Conservation (phyloP, 345 rosid genomes). For the Psidium friedrichsthalianum region DNA sequence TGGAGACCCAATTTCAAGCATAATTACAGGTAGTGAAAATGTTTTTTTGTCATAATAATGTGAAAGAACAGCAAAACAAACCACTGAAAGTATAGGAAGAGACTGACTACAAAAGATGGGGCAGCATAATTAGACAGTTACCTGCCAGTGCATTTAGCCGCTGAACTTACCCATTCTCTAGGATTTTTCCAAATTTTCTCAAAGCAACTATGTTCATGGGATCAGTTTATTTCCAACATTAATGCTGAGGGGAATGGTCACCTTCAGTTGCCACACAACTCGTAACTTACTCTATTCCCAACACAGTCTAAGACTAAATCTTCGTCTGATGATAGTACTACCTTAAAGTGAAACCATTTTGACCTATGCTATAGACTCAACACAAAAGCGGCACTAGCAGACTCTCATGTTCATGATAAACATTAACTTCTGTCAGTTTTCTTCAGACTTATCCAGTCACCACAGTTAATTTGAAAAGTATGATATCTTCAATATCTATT, state of each 20-base stretch:
- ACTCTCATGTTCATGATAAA: background rate
- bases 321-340: background rate
- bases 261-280: background rate
- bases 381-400: background rate
- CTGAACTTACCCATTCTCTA: background rate
- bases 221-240: background rate
- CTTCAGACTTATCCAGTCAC: background rate
- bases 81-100: background rate
- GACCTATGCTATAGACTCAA: background rate
- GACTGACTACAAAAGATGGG: background rate
- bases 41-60: background rate
- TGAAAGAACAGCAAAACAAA: background rate
- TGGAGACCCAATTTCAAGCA: background rate
- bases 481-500: background rate
- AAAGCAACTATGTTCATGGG: background rate
- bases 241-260: background rate
- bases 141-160: background rate
- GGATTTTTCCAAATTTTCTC: background rate
- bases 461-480: background rate
- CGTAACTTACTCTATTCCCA: background rate
- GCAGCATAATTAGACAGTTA: background rate
- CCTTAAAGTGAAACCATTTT: background rate
- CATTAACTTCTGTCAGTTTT: background rate
- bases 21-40: background rate
- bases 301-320: background rate